These are phyloP conservation scores for Fusarium odoratissimum DNA, from an alignment of 2,329 filamentous ascomycete species.

Conservation along the genomic window DNA sequence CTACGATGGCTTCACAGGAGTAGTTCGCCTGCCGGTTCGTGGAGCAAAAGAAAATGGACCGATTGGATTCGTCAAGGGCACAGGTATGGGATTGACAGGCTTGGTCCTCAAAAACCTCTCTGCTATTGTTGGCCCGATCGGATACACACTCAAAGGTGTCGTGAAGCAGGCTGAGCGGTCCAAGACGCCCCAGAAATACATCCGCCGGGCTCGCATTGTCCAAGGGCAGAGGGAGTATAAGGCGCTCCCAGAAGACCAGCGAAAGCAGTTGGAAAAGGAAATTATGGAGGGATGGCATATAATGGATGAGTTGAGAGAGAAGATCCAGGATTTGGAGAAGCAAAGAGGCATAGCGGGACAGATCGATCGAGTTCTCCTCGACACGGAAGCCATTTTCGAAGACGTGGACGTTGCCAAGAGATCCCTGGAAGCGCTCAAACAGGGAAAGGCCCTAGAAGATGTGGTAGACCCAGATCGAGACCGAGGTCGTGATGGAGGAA, in stretches of 20 bases:
- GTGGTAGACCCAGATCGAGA: slow-evolving; percentile 36
- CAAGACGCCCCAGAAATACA: slow-evolving; percentile 63
- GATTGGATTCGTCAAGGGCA: slow-evolving; percentile 61
- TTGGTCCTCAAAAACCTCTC: slow-evolving; percentile 74
- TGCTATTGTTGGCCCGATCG: slow-evolving; percentile 69
- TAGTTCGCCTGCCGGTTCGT: slow-evolving; percentile 68
- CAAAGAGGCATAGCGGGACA: slow-evolving; percentile 55
- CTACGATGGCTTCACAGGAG: slow-evolving; percentile 72
- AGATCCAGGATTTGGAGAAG: slow-evolving; percentile 45
- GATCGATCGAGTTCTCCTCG: slow-evolving; percentile 45
- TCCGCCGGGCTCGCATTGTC: slow-evolving; percentile 68
- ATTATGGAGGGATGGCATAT: slow-evolving; percentile 49
- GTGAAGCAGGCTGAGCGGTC: slow-evolving; percentile 68
- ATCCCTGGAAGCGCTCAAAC: slow-evolving; percentile 58
- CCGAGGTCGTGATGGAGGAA: slow-evolving; percentile 14
- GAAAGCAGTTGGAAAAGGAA: slow-evolving; percentile 42
- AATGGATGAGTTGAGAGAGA: slow-evolving; percentile 48
- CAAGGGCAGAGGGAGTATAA: slow-evolving; percentile 65
- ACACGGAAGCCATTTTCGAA: slow-evolving; percentile 56
- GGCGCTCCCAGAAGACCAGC: slow-evolving; percentile 50
- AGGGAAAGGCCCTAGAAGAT: slow-evolving; percentile 53
- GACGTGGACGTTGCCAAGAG: slow-evolving; percentile 60
- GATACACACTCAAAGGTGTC: slow-evolving; percentile 73
- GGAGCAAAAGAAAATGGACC: slow-evolving; percentile 66
- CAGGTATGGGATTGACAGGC: slow-evolving; percentile 72